Conservation (phyloP, 164 flowering plant genomes). For the Chimonanthus praecox region DNA sequence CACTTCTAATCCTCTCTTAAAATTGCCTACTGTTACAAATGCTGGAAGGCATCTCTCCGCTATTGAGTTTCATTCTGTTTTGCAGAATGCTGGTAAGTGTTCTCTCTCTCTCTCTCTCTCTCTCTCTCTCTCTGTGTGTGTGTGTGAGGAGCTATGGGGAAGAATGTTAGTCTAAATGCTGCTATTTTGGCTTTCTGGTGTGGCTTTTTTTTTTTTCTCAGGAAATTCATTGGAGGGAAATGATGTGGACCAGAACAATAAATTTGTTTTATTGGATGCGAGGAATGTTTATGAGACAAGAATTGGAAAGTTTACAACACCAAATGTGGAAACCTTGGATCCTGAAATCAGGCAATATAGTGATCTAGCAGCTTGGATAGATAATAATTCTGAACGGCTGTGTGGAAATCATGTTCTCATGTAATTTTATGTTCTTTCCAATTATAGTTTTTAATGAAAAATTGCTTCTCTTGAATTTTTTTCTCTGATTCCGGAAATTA, state of each 20-base stretch:
- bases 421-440: slow-evolving; percentile 32
- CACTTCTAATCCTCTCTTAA: slow-evolving; percentile 52
- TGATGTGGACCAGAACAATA: slow-evolving; percentile 17
- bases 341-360: slow-evolving; percentile 91
- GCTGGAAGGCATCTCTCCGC: slow-evolving; percentile 93
- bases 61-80: slow-evolving; percentile 72
- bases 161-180: not conserved
- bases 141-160: not conserved
- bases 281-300: slow-evolving; percentile 93
- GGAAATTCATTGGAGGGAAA: slow-evolving; percentile 27
- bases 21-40: slow-evolving; percentile 58
- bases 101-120: not conserved
- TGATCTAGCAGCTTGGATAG: slow-evolving; percentile 87
- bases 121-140: not conserved
- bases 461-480: not conserved
- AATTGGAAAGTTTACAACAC: slow-evolving; percentile 75
- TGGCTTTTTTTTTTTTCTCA: slow-evolving; percentile 4
- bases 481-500: not conserved
- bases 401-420: slow-evolving; percentile 69
- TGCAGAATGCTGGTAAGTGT: slow-evolving; percentile 54
- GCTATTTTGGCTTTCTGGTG: not conserved
- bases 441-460: not conserved
- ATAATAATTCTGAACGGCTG: slow-evolving; percentile 54
- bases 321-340: slow-evolving; percentile 75
- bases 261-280: slow-evolving; percentile 73